These are phyloP conservation scores for Casuarina glauca DNA, from an alignment of 306 rosid species.

Conservation along the genomic window DNA sequence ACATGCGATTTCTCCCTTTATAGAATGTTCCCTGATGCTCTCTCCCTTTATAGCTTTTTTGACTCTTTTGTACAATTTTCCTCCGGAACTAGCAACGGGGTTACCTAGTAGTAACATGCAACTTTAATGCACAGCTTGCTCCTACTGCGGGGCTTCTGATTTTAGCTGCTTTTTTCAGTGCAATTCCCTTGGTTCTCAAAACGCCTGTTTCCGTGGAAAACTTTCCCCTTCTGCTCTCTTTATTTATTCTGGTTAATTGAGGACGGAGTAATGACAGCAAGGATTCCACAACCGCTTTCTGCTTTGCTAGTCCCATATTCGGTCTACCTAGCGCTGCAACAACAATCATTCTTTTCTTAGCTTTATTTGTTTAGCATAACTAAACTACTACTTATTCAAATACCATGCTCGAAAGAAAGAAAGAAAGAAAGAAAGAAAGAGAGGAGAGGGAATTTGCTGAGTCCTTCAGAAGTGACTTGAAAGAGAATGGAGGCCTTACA, in stretches of 20 bases:
- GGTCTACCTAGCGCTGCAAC: slow-evolving; percentile 10
- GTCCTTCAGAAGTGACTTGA: too few relatives aligned
- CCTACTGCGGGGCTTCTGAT: slow-evolving; percentile 4
- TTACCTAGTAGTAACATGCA: too few relatives aligned
- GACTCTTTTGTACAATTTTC: too few relatives aligned
- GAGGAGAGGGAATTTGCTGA: neutral
- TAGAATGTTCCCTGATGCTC: too few relatives aligned
- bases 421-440: neutral
- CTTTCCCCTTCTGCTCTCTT: neutral
- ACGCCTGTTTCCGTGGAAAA: too few relatives aligned
- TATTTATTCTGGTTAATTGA: slow-evolving; percentile 8
- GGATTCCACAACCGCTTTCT: slow-evolving; percentile 13
- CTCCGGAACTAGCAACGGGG: too few relatives aligned
- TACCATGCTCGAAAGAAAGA: neutral
- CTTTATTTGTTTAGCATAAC: neutral
- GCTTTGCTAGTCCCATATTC: neutral
- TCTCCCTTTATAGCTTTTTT: too few relatives aligned
- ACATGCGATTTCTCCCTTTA: too few relatives aligned
- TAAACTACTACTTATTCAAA: slow-evolving; percentile 10
- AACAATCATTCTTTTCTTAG: slow-evolving; percentile 9
- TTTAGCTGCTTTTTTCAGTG: neutral
- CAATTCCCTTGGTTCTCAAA: too few relatives aligned
- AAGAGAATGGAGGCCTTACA: slow-evolving; percentile 22
- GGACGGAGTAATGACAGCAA: slow-evolving; percentile 24
- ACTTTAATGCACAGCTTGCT: neutral